These are phyloP conservation scores for Macadamia integrifolia DNA, from an alignment of 164 flowering plant species.

Conservation along the genomic window DNA sequence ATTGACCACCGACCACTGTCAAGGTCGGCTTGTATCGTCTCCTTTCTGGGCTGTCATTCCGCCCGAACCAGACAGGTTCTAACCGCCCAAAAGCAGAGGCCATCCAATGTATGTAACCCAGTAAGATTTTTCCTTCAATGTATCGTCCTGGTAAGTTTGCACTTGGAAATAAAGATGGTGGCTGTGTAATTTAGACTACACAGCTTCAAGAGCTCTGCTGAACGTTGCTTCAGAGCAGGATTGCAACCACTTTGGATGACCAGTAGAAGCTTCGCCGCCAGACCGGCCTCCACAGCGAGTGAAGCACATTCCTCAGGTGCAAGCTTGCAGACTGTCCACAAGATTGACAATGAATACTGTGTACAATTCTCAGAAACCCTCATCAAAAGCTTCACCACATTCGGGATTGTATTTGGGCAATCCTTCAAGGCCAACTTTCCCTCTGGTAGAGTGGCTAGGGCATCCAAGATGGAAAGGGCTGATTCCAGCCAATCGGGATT, in stretches of 20 bases:
- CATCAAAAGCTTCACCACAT: slow-evolving; percentile 66
- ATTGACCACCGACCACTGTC: neutral
- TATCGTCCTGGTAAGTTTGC: slow-evolving; percentile 90
- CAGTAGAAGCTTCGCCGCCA: slow-evolving; percentile 81
- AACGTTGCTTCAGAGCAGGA: slow-evolving; percentile 67
- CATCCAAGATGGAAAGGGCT: slow-evolving; percentile 55
- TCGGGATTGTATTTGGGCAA: slow-evolving; percentile 56
- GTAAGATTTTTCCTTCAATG: slow-evolving; percentile 33
- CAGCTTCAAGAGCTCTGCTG: slow-evolving; percentile 76
- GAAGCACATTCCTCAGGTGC: slow-evolving; percentile 78
- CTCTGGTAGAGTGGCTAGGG: slow-evolving; percentile 42
- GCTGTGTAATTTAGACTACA: slow-evolving; percentile 77
- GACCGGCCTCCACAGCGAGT: slow-evolving; percentile 73
- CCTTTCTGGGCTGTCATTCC: neutral
- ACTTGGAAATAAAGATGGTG: slow-evolving; percentile 82
- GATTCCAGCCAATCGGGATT: slow-evolving; percentile 64
- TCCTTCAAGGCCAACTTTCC: slow-evolving; percentile 65
- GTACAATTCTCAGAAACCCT: slow-evolving; percentile 76
- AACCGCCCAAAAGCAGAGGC: slow-evolving; percentile 5
- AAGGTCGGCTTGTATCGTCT: neutral
- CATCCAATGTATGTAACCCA: slow-evolving; percentile 1
- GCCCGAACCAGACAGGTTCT: neutral
- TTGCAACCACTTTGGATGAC: slow-evolving; percentile 90
- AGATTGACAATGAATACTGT: slow-evolving; percentile 59
- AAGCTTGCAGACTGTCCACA: slow-evolving; percentile 66